These are phyloP conservation scores for Vigna trinervia DNA, from an alignment of 306 rosid species.

Conservation along the genomic window DNA sequence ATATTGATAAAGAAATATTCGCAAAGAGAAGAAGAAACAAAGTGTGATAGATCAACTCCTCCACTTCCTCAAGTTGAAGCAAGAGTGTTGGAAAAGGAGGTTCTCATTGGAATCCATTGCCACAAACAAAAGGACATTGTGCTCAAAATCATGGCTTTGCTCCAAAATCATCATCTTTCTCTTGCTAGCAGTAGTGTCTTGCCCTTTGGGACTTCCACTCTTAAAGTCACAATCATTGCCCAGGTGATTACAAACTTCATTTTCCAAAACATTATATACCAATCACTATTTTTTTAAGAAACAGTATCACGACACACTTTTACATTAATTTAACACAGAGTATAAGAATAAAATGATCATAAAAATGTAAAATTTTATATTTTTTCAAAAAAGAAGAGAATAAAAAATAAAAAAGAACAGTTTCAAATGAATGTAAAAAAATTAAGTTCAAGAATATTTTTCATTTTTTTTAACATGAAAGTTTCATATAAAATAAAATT, in stretches of 20 bases:
- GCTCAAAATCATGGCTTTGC: slow-evolving; percentile 38
- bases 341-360: too few relatives aligned
- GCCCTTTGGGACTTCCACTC: slow-evolving; percentile 46
- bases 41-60: background rate
- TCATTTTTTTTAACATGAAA: too few relatives aligned
- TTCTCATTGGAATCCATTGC: slow-evolving; percentile 45
- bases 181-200: slow-evolving; percentile 42
- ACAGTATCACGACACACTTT: too few relatives aligned
- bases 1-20: slow-evolving; percentile 34
- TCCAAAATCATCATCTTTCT: slow-evolving; percentile 43
- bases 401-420: too few relatives aligned
- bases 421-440: too few relatives aligned
- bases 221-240: slow-evolving; percentile 47
- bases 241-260: slow-evolving; percentile 23
- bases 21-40: slow-evolving; percentile 1
- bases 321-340: too few relatives aligned
- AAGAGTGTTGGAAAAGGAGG: slow-evolving; percentile 37
- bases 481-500: too few relatives aligned
- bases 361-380: too few relatives aligned
- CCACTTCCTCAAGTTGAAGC: slow-evolving; percentile 41
- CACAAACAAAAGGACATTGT: slow-evolving; percentile 44
- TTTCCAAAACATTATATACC: background rate
- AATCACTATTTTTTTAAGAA: background rate
- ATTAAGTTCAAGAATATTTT: too few relatives aligned
- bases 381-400: too few relatives aligned